Evolutionary conservation across 2,329 filamentous ascomycete species (phyloP), one percentile per base, ranked within the genome.

Genomic region (Pseudogymnoascus sp.): DNA sequence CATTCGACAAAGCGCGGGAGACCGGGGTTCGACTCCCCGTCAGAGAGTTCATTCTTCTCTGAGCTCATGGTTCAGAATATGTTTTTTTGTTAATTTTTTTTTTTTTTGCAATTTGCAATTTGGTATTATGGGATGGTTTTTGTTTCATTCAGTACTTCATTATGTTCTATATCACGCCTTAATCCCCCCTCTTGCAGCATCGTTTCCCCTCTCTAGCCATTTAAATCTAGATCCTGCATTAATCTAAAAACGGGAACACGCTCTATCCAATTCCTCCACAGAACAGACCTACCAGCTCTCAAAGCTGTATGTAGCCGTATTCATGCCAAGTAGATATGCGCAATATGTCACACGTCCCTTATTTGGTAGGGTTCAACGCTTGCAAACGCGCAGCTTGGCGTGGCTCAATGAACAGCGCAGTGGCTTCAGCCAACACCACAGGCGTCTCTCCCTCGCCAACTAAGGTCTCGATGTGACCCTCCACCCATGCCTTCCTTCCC

Each of bases 401-500:
- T 31, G 93, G 93, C 76, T 95, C 91, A 71, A 97, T 83, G 74
- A 96, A 97, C 69, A 99, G 77, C 2, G 88, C 92, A 72, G 89
- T 88, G 0, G 91, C 93, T 76, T 96, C 90, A 6, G 89, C 91
- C 65, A 97, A 75, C 59, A 93, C 81, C 14, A 81, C 76, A 0
- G 87, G 86, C 69, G 81, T 79, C 75, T 87, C 82, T 7, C 85
- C 84, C 36, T 85, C 80, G 69, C 78, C 79, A 26, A 84, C 83
- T 66, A 97, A 76, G 63, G 90, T 87, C 81, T 96, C 92, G 70
- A 97, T 87, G 69, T 85, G 84, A 1, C 91, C 95, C 77, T 90
- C 88, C 1, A 97, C 91, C 91, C 91, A 97, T 11, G 92, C 93
- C 79, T 97, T 97, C 66, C 95, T 83, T 0, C 95, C 93, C 73